Base-by-base conservation (phyloP, 2,329 filamentous ascomycete genomes). In the Chaetothyriales sp. region DNA sequence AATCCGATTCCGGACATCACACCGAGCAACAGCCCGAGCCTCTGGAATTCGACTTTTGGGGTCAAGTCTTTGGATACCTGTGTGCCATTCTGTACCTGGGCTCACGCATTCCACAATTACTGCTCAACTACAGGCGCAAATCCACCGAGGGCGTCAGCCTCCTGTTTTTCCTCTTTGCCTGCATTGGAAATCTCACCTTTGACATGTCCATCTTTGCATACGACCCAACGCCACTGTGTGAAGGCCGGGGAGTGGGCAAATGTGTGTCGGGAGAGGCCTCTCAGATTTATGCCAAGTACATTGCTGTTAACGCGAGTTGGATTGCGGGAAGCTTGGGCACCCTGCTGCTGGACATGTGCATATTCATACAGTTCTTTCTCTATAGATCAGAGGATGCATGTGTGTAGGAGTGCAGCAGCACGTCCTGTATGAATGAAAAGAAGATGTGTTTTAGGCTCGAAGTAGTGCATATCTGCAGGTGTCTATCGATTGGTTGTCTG, bases 131-230 rank as follows among this genome's bases (percentile, higher is more conserved):
- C 72, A 81, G 86, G 18, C 83, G 92, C 56, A 94, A 94, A 71
- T 89, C 84, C 44, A 95, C 89, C 1, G 89, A 97, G 51, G 92
- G 92, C 2, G 83, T 98, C 18, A 90, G 86, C 58, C 82, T 95
- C 70, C 77, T 97, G 9, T 98, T 97, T 70, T 97, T 97, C 72
- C 74, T 97, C 19, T 97, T 98, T 66, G 92, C 92, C 4, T 97
- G 90, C 65, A 80, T 97, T 5, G 92, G 92, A 1, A 98, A 98
- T 66, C 68, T 95, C 58, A 95, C 89, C 0, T 97, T 94, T 63
- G 89, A 95, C 18, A 72, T 95, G 40, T 89, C 84, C 40, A 97
- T 98, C 60, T 77, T 97, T 57, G 89, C 89, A 1, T 97, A 89
- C 63, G 86, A 89, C 54, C 87, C 89, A 0, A 29, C 45, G 15